Base-by-base conservation (phyloP, 768 basidiomycete species). In the Boletus eberwhitei region DNA sequence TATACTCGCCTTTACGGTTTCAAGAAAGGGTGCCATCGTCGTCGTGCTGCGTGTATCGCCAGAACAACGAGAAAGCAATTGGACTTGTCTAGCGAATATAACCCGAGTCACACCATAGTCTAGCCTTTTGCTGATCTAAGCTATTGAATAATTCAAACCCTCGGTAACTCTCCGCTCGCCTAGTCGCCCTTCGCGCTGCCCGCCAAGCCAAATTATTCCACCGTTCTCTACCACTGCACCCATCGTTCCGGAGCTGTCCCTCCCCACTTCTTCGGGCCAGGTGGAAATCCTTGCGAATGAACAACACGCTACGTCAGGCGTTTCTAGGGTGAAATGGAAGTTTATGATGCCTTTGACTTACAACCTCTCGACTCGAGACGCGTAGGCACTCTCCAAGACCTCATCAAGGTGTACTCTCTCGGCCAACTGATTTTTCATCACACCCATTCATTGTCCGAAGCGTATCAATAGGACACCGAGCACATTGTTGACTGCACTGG, bases 401-500 rank as follows among this genome's bases (percentile, higher is more conserved):
- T 96, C 37, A 81, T 98, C 75, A 78, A 85, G 61, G 91, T 99
- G 61, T 84, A 85, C 66, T 93, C 91, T n/a, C n/a, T n/a, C 54
- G 6, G 11, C 34, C 3, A 19, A 22, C 22, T n/a, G 12, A 9
- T 21, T 46, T 22, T 39, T 13, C 1, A n/a, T n/a, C n/a, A 48
- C 36, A 8, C 52, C 51, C 32, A 21, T 53, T 34, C 38, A 47
- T 34, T 17, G 14, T 38, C 37, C 53, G 8, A 50, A 50, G 11
- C 19, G 2, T 48, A 47, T 26, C 47, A 16, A 22, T 54, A 95
- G 93, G 88, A 88, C 59, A 75, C 81, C 35, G 83, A 87, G 59
- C 92, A 96, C 57, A 82, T 91, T 52, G 77, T 98, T 68, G 96
- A 96, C 42, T 98, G 94, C 80, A 94, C 96, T 38, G 96, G 96